Evolutionary conservation across 2,329 filamentous ascomycete genomes (phyloP), one percentile per base, ranked within the genome.

Genomic region (Emydomyces testavorans): DNA sequence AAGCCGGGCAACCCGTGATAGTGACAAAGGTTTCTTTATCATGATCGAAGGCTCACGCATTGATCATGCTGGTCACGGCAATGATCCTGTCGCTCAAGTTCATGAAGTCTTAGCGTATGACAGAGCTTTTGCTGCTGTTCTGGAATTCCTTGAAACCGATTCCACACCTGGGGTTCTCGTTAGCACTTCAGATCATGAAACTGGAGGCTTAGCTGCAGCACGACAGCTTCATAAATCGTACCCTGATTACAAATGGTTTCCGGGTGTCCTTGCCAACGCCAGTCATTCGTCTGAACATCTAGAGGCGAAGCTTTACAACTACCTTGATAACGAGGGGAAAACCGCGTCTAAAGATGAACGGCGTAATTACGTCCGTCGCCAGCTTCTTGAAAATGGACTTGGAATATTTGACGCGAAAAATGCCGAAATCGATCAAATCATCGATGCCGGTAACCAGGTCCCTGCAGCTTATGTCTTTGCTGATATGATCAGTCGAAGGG

Each of bases 11-110:
- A 95, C 92, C 0, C 74, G 78, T 60, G 74, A 89, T 60, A 87
- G 78, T 53, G 87, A 96, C 35, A 80, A 93, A 65, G 92, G 92
- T 3, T 98, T 96, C 73, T 98, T 98, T 68, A 73, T 98, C 57
- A 94, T 98, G 90, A 93, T 98, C 52, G 92, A 98, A 66, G 92
- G 89, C 3, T 94, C 86, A 58, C 77, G 92, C 35, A 96, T 98
- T 58, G 92, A 98, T 60, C 92, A 98, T 62, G 90, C 92, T 3
- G 92, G 88, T 5, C 85, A 92, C 62, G 78, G 77, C 53, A 92
- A 92, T 57, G 85, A 92, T 57, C 85, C 85, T 0, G 85, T 83
- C 7, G 83, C 85, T 0, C 85, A 92, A 60, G 85, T 90, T 8
- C 82, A 85, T 56, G 92, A 98, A 66, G 90, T 98, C 0, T 73